Percentiles rank a stretch among this genome's conserved stretches.
Evolutionary conservation across 108 stramenopile species (phyloP).

Genomic region (Schizochytrium sp.): DNA sequence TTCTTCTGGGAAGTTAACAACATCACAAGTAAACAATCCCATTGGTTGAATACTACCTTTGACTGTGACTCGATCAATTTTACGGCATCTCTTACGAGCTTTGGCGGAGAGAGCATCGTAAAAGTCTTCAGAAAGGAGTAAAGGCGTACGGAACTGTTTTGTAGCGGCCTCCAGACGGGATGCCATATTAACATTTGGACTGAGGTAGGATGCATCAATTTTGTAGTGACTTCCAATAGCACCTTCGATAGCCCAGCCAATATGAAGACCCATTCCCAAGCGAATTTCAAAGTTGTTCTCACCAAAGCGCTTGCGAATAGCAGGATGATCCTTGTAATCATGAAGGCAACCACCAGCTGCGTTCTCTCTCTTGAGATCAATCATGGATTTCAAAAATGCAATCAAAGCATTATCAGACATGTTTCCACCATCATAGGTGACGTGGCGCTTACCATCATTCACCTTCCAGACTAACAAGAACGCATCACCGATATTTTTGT

Average conservation of each 20-base stretch:
- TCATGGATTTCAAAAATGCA: slow-evolving; percentile 64
- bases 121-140: slow-evolving; percentile 90
- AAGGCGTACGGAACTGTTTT: slow-evolving; percentile 84
- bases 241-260: slow-evolving; percentile 98
- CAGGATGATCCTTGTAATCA: slow-evolving; percentile 70
- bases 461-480: slow-evolving; percentile 93
- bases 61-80: slow-evolving; percentile 90
- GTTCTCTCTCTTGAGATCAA: slow-evolving; percentile 66
- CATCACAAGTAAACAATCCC: slow-evolving; percentile 89
- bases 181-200: slow-evolving; percentile 86
- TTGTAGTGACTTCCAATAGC: slow-evolving; percentile 92
- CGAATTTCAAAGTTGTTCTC: slow-evolving; percentile 79
- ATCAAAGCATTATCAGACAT: slow-evolving; percentile 70
- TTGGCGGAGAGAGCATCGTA: slow-evolving; percentile 79
- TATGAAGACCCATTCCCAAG: slow-evolving; percentile 92
- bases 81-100: slow-evolving; percentile 81
- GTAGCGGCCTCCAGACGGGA: slow-evolving; percentile 90
- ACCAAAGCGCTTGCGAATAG: slow-evolving; percentile 83
- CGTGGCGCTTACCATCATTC: slow-evolving; percentile 68
- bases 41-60: slow-evolving; percentile 92
- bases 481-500: slow-evolving; percentile 95
- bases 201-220: slow-evolving; percentile 93
- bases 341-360: slow-evolving; percentile 65
- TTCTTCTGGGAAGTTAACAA: slow-evolving; percentile 80
- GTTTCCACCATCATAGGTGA: background rate